Evolutionary conservation across 805 yeast species (phyloP), one percentile per base, ranked within the genome.

Genomic region (Hanseniaspora lindneri): DNA sequence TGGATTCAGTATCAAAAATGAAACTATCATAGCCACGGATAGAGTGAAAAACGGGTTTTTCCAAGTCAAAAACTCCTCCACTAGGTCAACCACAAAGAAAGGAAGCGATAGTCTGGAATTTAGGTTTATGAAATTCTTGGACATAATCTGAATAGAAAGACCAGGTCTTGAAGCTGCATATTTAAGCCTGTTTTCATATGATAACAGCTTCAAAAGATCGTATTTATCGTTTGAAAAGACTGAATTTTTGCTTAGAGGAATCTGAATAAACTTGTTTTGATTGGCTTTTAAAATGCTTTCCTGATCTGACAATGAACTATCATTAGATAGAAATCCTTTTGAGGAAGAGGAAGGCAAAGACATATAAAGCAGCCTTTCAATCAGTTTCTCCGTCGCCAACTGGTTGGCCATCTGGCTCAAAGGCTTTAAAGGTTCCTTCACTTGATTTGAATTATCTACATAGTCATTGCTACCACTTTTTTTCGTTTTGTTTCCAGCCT

Each of bases 351-450:
- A 71, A 0, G 94, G 92, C 23, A 84, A 66, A 1, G 87, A 81
- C 79, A 83, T 76, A 20, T 77, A 68, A 7, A 85, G 64, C 43
- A 84, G 66, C 57, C 78, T 74, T 56, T 86, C 95, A 54, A 85
- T 73, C 48, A 85, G 62, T 49, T 79, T 79, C 55, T 85, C 94
- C 0, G 83, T 71, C 58, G 82, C 58, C 51, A 60, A 54, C 57
- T 61, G 67, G 19, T 29, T 36, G 9, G 36, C 41, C 37, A 44
- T 36, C 7, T 36, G 41, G 4, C 42, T 36, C 23, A 44, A 23
- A 13, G 48, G 48, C 16, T 44, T 44, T 32, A 44, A 37, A 8
- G 42, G 41, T 27, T 44, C 48, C 13, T 43, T 33, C 16, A 33
- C 14, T n/a, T 35, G 9, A 7, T 14, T 25, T 14, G 28, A 25